A percentile compares a stretch with the other conserved stretches of the same genome.
Conservation (phyloP, 2,329 filamentous ascomycete genomes). For the Volutella citrinella region DNA sequence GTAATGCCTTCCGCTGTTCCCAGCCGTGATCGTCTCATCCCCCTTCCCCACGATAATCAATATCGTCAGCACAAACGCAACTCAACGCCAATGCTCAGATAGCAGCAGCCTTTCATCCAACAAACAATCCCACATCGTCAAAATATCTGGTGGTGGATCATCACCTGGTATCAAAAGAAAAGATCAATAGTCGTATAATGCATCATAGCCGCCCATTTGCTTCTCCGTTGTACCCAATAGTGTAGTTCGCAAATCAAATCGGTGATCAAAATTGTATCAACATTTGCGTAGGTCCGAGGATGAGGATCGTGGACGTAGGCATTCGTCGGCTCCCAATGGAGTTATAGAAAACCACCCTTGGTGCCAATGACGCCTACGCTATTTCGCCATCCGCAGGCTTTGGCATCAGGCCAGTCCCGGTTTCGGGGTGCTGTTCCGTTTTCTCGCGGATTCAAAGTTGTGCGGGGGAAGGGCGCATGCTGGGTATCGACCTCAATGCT, state of each 20-base stretch:
- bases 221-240: slow-evolving; percentile 4
- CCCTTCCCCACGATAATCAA: too few relatives aligned
- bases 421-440: slow-evolving; percentile 30
- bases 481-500: slow-evolving; percentile 45
- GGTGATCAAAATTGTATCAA: too few relatives aligned
- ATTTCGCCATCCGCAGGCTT: slow-evolving; percentile 55
- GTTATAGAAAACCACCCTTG: slow-evolving; percentile 53
- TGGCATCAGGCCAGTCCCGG: slow-evolving; percentile 34
- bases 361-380: slow-evolving; percentile 52
- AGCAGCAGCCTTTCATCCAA: slow-evolving; percentile 14
- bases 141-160: slow-evolving; percentile 21
- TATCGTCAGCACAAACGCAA: too few relatives aligned
- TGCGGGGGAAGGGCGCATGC: slow-evolving; percentile 32
- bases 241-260: slow-evolving; percentile 3
- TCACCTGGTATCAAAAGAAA: slow-evolving; percentile 29
- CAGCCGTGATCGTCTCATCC: too few relatives aligned
- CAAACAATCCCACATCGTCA: slow-evolving; percentile 20
- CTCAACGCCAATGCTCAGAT: too few relatives aligned
- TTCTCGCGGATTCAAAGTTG: slow-evolving; percentile 45
- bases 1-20: too few relatives aligned
- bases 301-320: too few relatives aligned
- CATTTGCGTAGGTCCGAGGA: too few relatives aligned
- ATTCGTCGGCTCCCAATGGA: too few relatives aligned
- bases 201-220: slow-evolving; percentile 15
- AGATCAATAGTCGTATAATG: slow-evolving; percentile 27